Evolutionary conservation across 2,329 filamentous ascomycete species (phyloP).

Genomic region (Elsinoe perseae): DNA sequence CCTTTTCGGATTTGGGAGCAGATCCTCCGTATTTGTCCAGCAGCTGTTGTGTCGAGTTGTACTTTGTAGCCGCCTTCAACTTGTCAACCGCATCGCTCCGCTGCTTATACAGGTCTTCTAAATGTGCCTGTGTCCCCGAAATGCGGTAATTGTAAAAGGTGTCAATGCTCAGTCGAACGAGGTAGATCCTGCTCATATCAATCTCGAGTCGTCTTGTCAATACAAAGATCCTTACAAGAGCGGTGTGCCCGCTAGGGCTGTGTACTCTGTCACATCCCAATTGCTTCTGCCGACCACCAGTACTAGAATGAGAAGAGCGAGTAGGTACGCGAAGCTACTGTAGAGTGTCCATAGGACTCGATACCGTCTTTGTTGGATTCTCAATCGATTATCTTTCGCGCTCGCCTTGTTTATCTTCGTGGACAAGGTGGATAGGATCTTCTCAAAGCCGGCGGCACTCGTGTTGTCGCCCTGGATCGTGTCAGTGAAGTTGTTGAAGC

Average conservation of each 20-base stretch:
- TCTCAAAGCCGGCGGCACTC: slow-evolving; percentile 89
- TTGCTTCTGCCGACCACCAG: slow-evolving; percentile 79
- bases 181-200: slow-evolving; percentile 56
- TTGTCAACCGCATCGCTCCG: slow-evolving; percentile 83
- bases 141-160: slow-evolving; percentile 77
- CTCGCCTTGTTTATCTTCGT: slow-evolving; percentile 72
- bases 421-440: slow-evolving; percentile 72
- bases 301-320: slow-evolving; percentile 72
- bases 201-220: background rate
- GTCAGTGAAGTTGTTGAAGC: slow-evolving; percentile 5
- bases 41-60: slow-evolving; percentile 86
- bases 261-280: slow-evolving; percentile 70
- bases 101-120: slow-evolving; percentile 70
- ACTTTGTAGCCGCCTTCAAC: slow-evolving; percentile 89
- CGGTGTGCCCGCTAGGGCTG: slow-evolving; percentile 68
- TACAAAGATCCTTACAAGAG: slow-evolving; percentile 43
- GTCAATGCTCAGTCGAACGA: slow-evolving; percentile 57
- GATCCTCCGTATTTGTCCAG: slow-evolving; percentile 86
- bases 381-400: slow-evolving; percentile 63
- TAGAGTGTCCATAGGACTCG: slow-evolving; percentile 88
- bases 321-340: slow-evolving; percentile 79
- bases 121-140: slow-evolving; percentile 56
- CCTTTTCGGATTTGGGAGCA: slow-evolving; percentile 32
- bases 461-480: slow-evolving; percentile 59
- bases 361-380: slow-evolving; percentile 65